Percentiles rank a stretch among this genome's conserved stretches.
These are phyloP conservation scores for Citrus inodora DNA, from an alignment of 345 rosid genomes.

Conservation along the genomic window DNA sequence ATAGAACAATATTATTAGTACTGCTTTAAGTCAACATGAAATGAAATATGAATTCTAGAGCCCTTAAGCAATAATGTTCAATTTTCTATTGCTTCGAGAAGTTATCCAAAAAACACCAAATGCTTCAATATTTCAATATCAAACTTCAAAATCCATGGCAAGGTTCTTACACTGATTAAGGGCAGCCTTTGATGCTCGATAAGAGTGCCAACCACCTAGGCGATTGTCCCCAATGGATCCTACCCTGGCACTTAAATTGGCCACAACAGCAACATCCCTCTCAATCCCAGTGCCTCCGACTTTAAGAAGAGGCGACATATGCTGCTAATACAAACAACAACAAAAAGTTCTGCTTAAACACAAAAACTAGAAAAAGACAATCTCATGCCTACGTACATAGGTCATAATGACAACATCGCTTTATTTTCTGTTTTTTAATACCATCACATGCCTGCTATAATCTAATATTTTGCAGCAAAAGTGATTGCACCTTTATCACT, in stretches of 20 bases:
- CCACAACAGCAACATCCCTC: slow-evolving; percentile 79
- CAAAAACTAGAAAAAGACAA: neutral
- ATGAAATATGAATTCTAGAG: neutral
- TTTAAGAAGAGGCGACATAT: slow-evolving; percentile 93
- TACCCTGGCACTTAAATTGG: slow-evolving; percentile 86
- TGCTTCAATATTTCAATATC: neutral
- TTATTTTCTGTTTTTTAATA: neutral
- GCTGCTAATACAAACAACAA: slow-evolving; percentile 50
- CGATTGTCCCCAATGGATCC: slow-evolving; percentile 83
- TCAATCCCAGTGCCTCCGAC: slow-evolving; percentile 68
- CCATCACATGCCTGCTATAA: neutral
- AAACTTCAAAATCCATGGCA: neutral
- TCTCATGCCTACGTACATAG: neutral
- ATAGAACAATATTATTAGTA: neutral
- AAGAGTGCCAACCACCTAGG: slow-evolving; percentile 92
- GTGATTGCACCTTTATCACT: slow-evolving; percentile 57
- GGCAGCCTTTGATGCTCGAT: slow-evolving; percentile 85
- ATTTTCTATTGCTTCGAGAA: neutral
- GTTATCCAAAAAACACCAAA: neutral
- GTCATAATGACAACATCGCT: neutral
- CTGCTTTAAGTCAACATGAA: neutral
- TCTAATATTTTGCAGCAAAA: neutral
- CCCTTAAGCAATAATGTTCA: neutral
- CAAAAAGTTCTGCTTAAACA: neutral
- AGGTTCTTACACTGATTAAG: slow-evolving; percentile 68